phyloP scores from a whole-genome alignment of 257 asterid species.

The Nicotiana benthamiana region DNA sequence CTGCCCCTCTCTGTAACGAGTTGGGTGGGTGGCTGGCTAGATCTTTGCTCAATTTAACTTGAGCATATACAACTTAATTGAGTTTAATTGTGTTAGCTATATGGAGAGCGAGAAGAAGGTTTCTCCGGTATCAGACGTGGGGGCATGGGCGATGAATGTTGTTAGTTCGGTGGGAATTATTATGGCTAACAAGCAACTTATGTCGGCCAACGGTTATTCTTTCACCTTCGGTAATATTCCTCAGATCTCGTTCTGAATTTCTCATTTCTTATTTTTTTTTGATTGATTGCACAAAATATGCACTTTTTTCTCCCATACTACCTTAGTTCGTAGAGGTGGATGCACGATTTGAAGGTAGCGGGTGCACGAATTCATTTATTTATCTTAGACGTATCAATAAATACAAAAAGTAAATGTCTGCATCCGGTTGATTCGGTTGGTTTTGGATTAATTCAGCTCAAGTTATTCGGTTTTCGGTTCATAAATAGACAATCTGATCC shows the following conservation, averaged over 20 bases:
- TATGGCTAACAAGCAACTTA: slow-evolving; percentile 93
- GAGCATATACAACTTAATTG: not conserved
- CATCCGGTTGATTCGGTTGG: not conserved
- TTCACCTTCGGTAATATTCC: slow-evolving; percentile 64
- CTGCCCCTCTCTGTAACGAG: slow-evolving; percentile 7
- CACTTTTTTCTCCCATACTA: not conserved
- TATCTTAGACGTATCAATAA: not conserved
- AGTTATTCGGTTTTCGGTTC: not conserved
- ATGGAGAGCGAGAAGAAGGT: slow-evolving; percentile 84
- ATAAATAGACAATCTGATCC: not conserved
- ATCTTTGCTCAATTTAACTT: not conserved
- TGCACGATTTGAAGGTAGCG: not conserved
- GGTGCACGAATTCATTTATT: not conserved
- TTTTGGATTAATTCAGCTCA: not conserved
- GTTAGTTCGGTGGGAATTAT: slow-evolving; percentile 92
- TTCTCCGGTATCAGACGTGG: slow-evolving; percentile 68
- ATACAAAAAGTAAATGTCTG: not conserved
- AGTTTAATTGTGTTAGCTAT: not conserved
- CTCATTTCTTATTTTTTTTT: not conserved
- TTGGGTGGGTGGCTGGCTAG: not conserved
- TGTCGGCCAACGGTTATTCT: slow-evolving; percentile 72
- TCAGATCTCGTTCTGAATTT: not conserved
- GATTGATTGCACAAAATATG: not conserved
- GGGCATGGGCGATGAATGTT: slow-evolving; percentile 98
- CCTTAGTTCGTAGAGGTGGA: not conserved